Evolutionary conservation across 768 basidiomycete genomes (phyloP).

Genomic region (Terana coerulea): DNA sequence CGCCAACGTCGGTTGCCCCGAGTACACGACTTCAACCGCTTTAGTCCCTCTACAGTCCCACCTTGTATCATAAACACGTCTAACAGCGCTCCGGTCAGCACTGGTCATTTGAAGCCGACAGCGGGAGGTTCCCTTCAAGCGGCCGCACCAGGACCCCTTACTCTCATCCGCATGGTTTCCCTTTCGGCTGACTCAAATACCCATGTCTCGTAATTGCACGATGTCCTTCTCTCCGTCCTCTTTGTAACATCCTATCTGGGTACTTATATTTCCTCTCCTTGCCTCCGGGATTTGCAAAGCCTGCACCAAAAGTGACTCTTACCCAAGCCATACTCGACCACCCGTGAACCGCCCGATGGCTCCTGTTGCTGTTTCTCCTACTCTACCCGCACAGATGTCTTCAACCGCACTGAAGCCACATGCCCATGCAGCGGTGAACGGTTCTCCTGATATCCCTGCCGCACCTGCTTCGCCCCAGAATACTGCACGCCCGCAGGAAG

Average conservation of each 20-base stretch:
- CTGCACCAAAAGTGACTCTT: too few relatives aligned
- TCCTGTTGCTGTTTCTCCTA: constrained; percentile 14
- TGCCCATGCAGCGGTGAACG: neutral
- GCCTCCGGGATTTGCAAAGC: too few relatives aligned
- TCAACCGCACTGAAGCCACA: constrained; percentile 5
- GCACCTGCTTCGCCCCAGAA: constrained; percentile 3
- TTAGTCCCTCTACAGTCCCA: neutral
- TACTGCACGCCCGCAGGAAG: constrained; percentile 20
- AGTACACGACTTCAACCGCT: neutral
- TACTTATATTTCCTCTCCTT: neutral
- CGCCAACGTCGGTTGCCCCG: constrained; percentile 1
- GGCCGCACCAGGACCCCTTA: neutral
- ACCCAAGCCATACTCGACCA: too few relatives aligned
- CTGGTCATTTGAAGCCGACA: neutral
- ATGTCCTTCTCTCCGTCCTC: constrained; percentile 1
- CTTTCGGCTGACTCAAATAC: constrained; percentile 12
- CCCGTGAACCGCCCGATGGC: constrained; percentile 11
- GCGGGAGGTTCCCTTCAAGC: neutral
- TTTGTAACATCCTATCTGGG: neutral
- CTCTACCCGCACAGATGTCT: neutral
- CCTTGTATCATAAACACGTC: neutral
- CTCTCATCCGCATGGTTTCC: neutral
- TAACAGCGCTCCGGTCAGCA: constrained; percentile 1
- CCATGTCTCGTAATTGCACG: neutral
- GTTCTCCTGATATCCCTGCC: neutral